Evolutionary conservation across 768 basidiomycete genomes (phyloP), one percentile per base, ranked within the genome.

Genomic region (Gloeostereum incarnatum): DNA sequence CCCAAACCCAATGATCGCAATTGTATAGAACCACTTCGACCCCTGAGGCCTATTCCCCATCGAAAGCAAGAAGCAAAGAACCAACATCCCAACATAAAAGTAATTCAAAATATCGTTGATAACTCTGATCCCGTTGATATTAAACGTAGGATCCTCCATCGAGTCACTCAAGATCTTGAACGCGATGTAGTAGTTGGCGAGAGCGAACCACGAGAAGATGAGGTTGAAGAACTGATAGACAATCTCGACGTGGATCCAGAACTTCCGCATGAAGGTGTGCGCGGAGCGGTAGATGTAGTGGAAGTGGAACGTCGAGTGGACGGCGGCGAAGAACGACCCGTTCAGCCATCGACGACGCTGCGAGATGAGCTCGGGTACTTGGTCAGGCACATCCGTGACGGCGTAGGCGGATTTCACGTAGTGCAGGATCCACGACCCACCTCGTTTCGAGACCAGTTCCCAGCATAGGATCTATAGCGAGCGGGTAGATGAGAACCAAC

Each of bases 341-440:
- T 97, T 97, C 19, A 99, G 71, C 94, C 94, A 98, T 27, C 93
- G 81, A 25, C 94, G 75, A 36, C 94, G 82, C 54, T 98, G 94
- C 0, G 88, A 88, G 49, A 35, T 5, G 6, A 3, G 33, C 33
- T 10, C 8, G 55, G 65, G 23, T 38, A 83, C 84, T 52, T 88
- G 81, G 52, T 96, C 91, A 0, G 93, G 93, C 1, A 96, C 92
- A 57, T 97, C 91, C 1, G 90, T 93, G 16, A 89, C 73, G 2
- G 82, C 92, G 48, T 89, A 90, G 2, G 93, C 91, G 0, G 84
- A 89, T 53, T 96, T 93, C 61, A 96, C 93, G 51, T 93, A 99
- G 63, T 97, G 92, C 54, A 99, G 60, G 31, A 86, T 78, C 94
- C 94, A 97, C 18, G 85, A 68, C 2, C 78, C 81, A 11, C 82